Base-by-base conservation (phyloP, 2,329 filamentous ascomycete genomes). In the Bimuria novae-zelandiae region DNA sequence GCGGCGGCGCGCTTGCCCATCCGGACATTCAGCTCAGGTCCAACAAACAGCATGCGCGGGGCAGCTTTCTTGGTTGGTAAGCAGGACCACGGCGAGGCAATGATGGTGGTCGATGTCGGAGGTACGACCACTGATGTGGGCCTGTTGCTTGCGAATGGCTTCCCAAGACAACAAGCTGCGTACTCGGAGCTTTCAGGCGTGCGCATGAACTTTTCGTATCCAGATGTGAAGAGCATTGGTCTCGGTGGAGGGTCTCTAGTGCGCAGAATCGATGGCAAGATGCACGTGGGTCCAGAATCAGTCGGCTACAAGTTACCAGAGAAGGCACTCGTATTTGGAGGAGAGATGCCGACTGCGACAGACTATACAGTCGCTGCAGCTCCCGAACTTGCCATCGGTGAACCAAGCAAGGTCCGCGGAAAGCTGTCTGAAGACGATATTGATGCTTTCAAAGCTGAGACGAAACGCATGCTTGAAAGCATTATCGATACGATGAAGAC, bases 121-220 rank as follows among this genome's bases (percentile, higher is more conserved):
- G 85, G 86, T 2, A 89, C 86, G 0, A 88, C 85, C 0, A 82
- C 84, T 0, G 86, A 88, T 58, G 82, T 87, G 10, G 84, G 86
- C 0, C 69, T 86, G 0, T 68, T 89, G 3, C 76, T 85, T 6
- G 76, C 80, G 0, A 87, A 82, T 43, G 85, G 86, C 0, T 85
- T 88, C 44, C 86, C 86, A 0, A 77, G 84, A 27, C 83, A 87
- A 65, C 80, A 83, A 44, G 82, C 84, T 4, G 83, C 84, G 0
- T 87, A 84, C 56, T 85, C 82, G 29, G 80, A 86, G 27, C 74
- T 88, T 2, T 82, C 82, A 0, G 86, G 85, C 0, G 82, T 89
- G 1, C 77, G 84, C 7, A 84, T 84, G 73, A 87, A 88, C 62
- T 30, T 83, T 73, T 69, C 67, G 1, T 74, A 70, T 43, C 83